Evolutionary conservation across 2,329 filamentous ascomycete species (phyloP).

Genomic region (Scedosporium dehoogii): DNA sequence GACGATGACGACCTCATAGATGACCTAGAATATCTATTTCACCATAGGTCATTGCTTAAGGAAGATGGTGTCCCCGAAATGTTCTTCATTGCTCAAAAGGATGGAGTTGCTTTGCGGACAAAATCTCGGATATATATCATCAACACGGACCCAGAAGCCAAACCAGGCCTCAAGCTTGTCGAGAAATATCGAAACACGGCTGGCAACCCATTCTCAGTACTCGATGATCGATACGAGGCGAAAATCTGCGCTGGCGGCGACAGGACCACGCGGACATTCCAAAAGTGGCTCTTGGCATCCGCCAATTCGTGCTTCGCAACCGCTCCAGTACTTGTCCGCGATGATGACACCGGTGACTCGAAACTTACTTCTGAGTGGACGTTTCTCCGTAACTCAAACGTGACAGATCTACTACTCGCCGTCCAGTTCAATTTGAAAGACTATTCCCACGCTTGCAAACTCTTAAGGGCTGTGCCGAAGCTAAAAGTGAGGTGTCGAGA

Average conservation of each 20-base stretch:
- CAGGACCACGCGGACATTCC: not conserved
- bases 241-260: not conserved
- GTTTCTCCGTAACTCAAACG: not conserved
- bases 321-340: not conserved
- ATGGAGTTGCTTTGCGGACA: not conserved
- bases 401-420: too few species aligned
- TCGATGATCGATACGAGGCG: not conserved
- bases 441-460: too few species aligned
- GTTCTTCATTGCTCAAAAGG: too few species aligned
- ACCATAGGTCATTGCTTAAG: not conserved
- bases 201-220: not conserved
- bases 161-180: not conserved
- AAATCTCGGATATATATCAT: not conserved
- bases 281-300: not conserved
- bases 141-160: not conserved
- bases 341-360: not conserved
- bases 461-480: too few species aligned
- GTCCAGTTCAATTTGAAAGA: too few species aligned
- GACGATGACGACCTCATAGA: not conserved
- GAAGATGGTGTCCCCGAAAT: too few species aligned
- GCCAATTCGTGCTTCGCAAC: not conserved
- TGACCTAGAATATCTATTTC: not conserved
- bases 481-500: not conserved
- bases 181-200: not conserved
- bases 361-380: not conserved